Conservation (phyloP, 2,329 filamentous ascomycete genomes). For the Chrysosporium queenslandicum region DNA sequence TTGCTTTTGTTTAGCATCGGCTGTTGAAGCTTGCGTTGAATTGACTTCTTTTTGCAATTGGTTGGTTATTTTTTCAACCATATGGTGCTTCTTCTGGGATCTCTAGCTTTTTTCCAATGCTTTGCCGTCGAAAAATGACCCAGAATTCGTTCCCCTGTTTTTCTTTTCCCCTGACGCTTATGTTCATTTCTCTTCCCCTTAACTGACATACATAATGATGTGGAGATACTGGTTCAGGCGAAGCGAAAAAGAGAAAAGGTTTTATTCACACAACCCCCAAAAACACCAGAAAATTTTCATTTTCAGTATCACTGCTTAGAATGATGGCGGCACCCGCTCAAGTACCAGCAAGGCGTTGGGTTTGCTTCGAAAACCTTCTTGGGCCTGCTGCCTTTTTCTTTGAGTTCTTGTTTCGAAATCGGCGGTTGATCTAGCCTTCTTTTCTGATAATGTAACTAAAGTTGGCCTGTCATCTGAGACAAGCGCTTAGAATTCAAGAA, state of each 20-base stretch:
- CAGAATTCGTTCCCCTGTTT: slow-evolving; percentile 10
- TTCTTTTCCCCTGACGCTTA: not conserved
- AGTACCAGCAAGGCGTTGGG: slow-evolving; percentile 22
- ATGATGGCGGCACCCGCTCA: slow-evolving; percentile 19
- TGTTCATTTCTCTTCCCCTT: not conserved
- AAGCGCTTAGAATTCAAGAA: slow-evolving; percentile 7
- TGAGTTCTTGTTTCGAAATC: not conserved
- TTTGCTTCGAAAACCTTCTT: slow-evolving; percentile 12
- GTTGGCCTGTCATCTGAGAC: not conserved
- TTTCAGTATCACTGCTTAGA: slow-evolving; percentile 20
- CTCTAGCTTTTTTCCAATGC: not conserved
- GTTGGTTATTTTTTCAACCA: slow-evolving; percentile 14
- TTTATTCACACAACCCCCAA: not conserved
- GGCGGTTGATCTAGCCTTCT: not conserved
- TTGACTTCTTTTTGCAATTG: slow-evolving; percentile 5
- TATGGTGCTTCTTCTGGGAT: slow-evolving; percentile 14
- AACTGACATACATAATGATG: slow-evolving; percentile 4
- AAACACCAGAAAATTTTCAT: not conserved
- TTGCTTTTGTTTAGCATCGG: slow-evolving; percentile 16
- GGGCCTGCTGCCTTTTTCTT: not conserved
- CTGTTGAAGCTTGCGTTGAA: slow-evolving; percentile 4
- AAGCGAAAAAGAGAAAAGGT: slow-evolving; percentile 18
- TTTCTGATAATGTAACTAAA: slow-evolving; percentile 4
- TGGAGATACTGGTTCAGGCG: slow-evolving; percentile 7
- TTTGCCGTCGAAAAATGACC: slow-evolving; percentile 12